Percentiles rank a stretch among this genome's conserved stretches.
phyloP scores from a whole-genome alignment of 2,329 filamentous ascomycete genomes.

The Claviceps paspali region DNA sequence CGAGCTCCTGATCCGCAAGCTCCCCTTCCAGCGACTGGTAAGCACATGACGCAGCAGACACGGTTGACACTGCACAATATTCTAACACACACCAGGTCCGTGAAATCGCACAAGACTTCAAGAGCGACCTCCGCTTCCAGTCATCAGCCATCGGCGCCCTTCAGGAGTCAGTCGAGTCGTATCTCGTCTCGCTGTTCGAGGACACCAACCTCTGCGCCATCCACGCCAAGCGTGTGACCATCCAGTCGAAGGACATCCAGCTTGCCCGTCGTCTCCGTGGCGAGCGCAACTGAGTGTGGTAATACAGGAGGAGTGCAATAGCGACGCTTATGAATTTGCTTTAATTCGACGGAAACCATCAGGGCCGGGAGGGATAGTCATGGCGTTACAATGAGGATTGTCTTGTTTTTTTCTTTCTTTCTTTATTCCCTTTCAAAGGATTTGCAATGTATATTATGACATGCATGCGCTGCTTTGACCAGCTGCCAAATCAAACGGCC shows the following conservation, averaged over 20 bases:
- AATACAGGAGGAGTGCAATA: not conserved
- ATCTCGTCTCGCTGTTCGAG: slow-evolving; percentile 95
- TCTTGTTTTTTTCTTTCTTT: slow-evolving; percentile 5
- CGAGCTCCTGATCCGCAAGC: slow-evolving; percentile 90
- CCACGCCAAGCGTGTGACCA: slow-evolving; percentile 98
- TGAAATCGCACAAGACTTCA: slow-evolving; percentile 94
- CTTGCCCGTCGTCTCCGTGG: slow-evolving; percentile 89
- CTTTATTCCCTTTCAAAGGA: slow-evolving; percentile 16
- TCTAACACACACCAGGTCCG: slow-evolving; percentile 41
- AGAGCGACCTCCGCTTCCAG: slow-evolving; percentile 93
- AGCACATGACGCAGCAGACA: no score
- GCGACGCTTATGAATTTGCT: slow-evolving; percentile 26
- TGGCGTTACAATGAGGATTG: slow-evolving; percentile 29
- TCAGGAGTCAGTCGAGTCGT: slow-evolving; percentile 97
- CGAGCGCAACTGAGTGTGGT: slow-evolving; percentile 76
- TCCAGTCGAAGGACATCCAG: slow-evolving; percentile 95
- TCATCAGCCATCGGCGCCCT: slow-evolving; percentile 93
- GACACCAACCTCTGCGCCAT: slow-evolving; percentile 98
- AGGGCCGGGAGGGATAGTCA: slow-evolving; percentile 28
- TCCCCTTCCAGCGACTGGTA: slow-evolving; percentile 91
- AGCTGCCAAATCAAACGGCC: no score
- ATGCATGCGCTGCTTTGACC: no score
- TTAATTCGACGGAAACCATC: slow-evolving; percentile 22
- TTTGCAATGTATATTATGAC: slow-evolving; percentile 26
- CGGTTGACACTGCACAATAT: no score